Evolutionary conservation across 805 yeast genomes (phyloP), one percentile per base, ranked within the genome.

Genomic region (Zygosaccharomyces kombuchaensis): DNA sequence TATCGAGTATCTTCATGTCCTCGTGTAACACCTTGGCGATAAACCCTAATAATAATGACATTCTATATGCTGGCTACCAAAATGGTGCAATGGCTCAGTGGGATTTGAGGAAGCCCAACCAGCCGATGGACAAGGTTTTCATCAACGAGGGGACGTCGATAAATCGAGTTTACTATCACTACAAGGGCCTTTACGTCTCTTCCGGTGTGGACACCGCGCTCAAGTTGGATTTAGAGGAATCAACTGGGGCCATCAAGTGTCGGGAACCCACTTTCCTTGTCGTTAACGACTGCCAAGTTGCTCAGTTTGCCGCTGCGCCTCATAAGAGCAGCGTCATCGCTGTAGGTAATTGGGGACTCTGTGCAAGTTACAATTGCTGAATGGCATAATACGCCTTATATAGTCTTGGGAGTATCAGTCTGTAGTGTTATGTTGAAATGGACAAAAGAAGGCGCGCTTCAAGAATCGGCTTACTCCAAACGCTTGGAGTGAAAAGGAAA

Each of bases 11-110:
- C 13, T 53, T 63, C 36, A 57, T 55, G 46, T 48, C 62, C 9
- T 16, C 63, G 2, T 63, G 66, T 40, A 55, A 47, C 31, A 31
- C 51, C 6, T 22, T 60, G 17, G 34, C 48, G n/a, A 14, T 31
- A 29, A 32, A 39, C 25, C 17, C 35, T 2, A 7, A 26, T 2
- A 29, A 50, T 9, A 17, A 23, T 7, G 37, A 52, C 22, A 37
- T 44, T 32, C 29, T 61, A 0, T 54, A 64, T 32, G 69, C 66
- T 4, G 76, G 75, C 3, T 67, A 71, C 47, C 57, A 54, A 9
- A 52, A 59, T 40, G 74, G 70, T 0, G 45, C 44, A 0, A 21
- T 77, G 3, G 64, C 73, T 0, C 45, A 61, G 7, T 76, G 79
- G 79, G 75, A 75, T 57, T 26, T 68, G 25, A 56, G 66, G 21